Percentiles rank a stretch among this genome's conserved stretches.
phyloP scores from a whole-genome alignment of 2,329 filamentous ascomycete species.

The Fusarium nodosum region DNA sequence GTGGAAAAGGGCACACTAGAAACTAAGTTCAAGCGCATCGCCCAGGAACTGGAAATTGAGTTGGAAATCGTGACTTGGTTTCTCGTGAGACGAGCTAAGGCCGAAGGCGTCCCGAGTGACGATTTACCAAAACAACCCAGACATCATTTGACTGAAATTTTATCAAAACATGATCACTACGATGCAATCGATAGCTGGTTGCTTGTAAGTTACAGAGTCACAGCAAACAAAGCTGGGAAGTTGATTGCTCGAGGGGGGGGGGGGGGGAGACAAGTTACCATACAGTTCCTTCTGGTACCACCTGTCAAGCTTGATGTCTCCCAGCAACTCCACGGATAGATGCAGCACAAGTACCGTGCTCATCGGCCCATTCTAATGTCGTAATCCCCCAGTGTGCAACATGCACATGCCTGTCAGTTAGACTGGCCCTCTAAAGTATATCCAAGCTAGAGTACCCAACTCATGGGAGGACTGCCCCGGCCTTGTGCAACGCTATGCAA shows the following conservation, averaged over 20 bases:
- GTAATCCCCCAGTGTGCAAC: conserved; percentile 17
- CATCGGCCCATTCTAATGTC: conserved; percentile 31
- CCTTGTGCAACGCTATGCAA: conserved; percentile 11
- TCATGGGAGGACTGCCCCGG: background rate
- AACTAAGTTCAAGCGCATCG: background rate
- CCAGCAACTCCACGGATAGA: conserved; percentile 14
- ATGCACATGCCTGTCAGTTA: conserved; percentile 30
- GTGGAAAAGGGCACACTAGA: conserved; percentile 29
- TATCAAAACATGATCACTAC: background rate
- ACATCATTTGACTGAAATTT: background rate
- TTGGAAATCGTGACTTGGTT: background rate
- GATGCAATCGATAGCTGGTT: background rate
- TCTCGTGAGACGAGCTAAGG: background rate
- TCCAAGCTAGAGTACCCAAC: background rate
- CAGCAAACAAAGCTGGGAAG: background rate
- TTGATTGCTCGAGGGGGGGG: conserved; percentile 3
- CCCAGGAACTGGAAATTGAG: conserved; percentile 5
- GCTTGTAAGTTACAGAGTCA: background rate
- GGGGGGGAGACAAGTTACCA: conserved; percentile 10
- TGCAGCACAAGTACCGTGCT: conserved; percentile 9
- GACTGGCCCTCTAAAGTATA: background rate
- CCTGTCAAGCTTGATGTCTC: conserved; percentile 30
- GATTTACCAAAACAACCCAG: background rate
- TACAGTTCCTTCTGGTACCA: conserved; percentile 1
- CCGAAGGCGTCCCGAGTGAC: conserved; percentile 4